Evolutionary conservation across 352 stramenopile genomes (phyloP).

Genomic region (Blastocystis sp.): DNA sequence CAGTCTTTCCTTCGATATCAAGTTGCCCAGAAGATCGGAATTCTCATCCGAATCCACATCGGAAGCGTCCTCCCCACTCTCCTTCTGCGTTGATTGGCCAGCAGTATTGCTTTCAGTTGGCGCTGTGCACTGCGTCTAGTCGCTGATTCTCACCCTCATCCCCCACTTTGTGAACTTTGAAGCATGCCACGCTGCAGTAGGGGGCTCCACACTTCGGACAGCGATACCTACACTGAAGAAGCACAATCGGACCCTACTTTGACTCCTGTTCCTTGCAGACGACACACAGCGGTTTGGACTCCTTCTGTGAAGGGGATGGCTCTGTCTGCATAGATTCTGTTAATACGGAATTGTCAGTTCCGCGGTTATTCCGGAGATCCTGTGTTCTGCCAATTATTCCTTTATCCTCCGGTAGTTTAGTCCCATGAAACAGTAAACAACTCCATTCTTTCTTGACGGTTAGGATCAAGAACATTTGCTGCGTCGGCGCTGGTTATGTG

Average conservation of each 20-base stretch:
- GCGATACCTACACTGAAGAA: slow-evolving; percentile 22
- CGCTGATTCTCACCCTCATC: background rate
- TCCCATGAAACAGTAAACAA: background rate
- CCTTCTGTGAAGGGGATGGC: background rate
- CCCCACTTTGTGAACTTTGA: slow-evolving; percentile 47
- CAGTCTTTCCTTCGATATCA: slow-evolving; percentile 34
- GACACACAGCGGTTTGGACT: background rate
- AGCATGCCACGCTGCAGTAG: slow-evolving; percentile 59
- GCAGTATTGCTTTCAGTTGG: background rate
- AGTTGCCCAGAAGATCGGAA: background rate
- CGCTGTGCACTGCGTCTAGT: slow-evolving; percentile 13
- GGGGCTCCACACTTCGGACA: slow-evolving; percentile 11
- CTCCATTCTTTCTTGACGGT: background rate
- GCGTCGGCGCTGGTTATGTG: slow-evolving; percentile 96
- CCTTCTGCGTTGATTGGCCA: background rate
- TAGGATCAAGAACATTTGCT: background rate
- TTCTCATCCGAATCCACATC: background rate
- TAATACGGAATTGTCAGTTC: background rate
- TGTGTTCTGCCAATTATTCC: background rate
- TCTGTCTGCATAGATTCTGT: background rate
- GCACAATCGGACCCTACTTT: background rate
- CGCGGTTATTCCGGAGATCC: background rate
- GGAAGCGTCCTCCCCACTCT: background rate
- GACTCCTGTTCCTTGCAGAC: slow-evolving; percentile 19
- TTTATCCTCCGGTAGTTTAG: background rate